Base-by-base conservation (phyloP, 768 basidiomycete genomes). In the Lanmaoa rubissima region DNA sequence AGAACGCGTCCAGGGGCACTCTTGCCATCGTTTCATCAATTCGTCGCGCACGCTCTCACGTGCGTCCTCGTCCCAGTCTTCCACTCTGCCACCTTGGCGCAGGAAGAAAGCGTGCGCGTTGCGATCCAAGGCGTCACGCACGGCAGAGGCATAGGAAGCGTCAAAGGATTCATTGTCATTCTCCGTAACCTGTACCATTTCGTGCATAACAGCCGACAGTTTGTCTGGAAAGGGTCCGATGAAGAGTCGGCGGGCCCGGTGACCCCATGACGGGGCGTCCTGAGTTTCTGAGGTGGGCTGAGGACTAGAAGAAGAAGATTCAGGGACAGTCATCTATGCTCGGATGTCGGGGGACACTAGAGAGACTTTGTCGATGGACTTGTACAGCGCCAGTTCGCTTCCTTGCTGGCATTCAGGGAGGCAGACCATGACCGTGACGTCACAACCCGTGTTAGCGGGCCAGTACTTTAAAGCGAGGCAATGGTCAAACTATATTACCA, bases 141-240 rank as follows among this genome's bases (percentile, higher is more conserved):
- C 60, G 12, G 69, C 77, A 3, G 53, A 74, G 68, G 55, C 35
- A n/a, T 69, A 65, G 31, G 51, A 83, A 68, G 48, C 74, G 64
- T 57, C 76, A 66, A 57, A 38, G 32, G 57, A 21, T 4, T 70
- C 74, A 60, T 71, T 73, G 59, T 72, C 70, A n/a, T 67, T 67
- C 17, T 72, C 49, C 48, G 49, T 7, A 6, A 38, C 42, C 24
- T 43, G 57, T 12, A 19, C 11, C 17, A 60, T 65, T n/a, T 66
- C 68, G 60, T 82, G 77, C 44, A 73, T 70, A 49, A 69, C 70
- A 4, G 72, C 72, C 53, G 82, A 71, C 54, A 83, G 76, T 54
- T 78, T 82, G 65, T 86, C 84, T 13, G 89, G 90, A 76, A 92
- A 79, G 4, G 90, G 87, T 0, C 91, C 91, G 43, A 93, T 76